Evolutionary conservation across 129 eudicot species (phyloP), one percentile per base, ranked within the genome.

Genomic region (Lonicera japonica): DNA sequence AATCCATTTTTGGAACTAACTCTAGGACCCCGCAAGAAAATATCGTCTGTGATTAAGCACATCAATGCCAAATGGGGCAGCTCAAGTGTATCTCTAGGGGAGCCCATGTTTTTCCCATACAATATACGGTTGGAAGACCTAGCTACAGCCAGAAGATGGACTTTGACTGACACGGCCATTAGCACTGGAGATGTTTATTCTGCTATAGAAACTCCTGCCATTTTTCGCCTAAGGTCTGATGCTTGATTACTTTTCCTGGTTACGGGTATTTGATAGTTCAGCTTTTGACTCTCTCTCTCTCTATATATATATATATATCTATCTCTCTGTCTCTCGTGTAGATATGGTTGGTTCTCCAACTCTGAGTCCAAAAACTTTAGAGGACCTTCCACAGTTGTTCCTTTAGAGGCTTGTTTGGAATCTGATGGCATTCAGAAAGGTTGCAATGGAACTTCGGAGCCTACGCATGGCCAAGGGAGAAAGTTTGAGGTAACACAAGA

Each of bases 1-100:
- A 91, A 84, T 80, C 98, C 95, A 8, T 87, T 82, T 73, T 58
- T 87, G 70, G 98, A 92, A 75, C 90, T 92, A 63, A 85, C 95
- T 63, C 58, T 92, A 56, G 85, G 83, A 46, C 75, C 82, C 51
- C 76, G 80, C 48, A 92, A 92, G 71, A 87, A 80, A 75, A 78
- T 92, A 68, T 80, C 98, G 0, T 92, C 98, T 56, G 88, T 92
- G 68, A 70, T 87, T 56, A 80, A 72, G 64, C 98, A 82, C 81
- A 78, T 92, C 50, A 57, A 68, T 62, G 56, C 77, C 21, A 92
- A 92, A 76, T 92, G 98, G 96, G 84, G 95, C 47, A 57, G 71
- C 62, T 84, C 96, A 25, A 59, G 58, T 56, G 57, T 71, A 52
- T 88, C 87, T 9, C 39, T 11, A 21, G 96, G 89, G 56, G 86